Evolutionary conservation across 192 early-diverging fungal species (phyloP), one percentile per base, ranked within the genome.

Genomic region (Coemansia sp.): DNA sequence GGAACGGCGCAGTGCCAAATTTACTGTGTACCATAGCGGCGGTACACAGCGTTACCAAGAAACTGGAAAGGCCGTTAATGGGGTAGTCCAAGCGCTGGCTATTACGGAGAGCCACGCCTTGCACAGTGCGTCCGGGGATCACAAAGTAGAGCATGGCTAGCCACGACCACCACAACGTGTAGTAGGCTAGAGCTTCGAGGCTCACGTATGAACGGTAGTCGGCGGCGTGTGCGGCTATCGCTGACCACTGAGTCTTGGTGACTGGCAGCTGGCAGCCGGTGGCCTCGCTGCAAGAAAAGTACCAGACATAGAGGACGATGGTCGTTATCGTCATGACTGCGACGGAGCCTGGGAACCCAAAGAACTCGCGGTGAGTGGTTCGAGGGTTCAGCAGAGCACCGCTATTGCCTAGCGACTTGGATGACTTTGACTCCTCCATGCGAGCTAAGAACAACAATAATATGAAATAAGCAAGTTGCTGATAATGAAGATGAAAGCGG

Each of bases 361-460:
- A 76, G 70, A 98, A 98, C 75, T 96, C 96, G 73, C 90, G 94
- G 64, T 86, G 82, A 9, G 85, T 87, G 10, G 94, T 87, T 68
- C 80, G 76, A 38, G 88, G 89, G 70, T 94, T 86, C 68, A 90
- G 71, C 53, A 23, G 29, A 1, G 29, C 14, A 31, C 31, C 29
- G 15, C 6, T 17, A 58, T 17, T 32, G 29, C 29, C 29, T 4
- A 29, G 5, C 19, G 29, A 11, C 53, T 25, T 31, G 23, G 55
- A 17, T 58, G 55, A 14, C 55, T 58, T 58, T 58, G 55, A 17
- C 29, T 23, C 9, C 1, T 58, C 55, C 55, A 58, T 58, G 15
- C 15, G 55, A 58, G 19, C 29, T 5, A n/a, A 7, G 1, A 32
- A 31, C 55, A 58, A 15, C 12, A 17, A 25, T 9, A 32, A 6